Conservation (phyloP, 345 rosid species). For the Syzygium aqueum region DNA sequence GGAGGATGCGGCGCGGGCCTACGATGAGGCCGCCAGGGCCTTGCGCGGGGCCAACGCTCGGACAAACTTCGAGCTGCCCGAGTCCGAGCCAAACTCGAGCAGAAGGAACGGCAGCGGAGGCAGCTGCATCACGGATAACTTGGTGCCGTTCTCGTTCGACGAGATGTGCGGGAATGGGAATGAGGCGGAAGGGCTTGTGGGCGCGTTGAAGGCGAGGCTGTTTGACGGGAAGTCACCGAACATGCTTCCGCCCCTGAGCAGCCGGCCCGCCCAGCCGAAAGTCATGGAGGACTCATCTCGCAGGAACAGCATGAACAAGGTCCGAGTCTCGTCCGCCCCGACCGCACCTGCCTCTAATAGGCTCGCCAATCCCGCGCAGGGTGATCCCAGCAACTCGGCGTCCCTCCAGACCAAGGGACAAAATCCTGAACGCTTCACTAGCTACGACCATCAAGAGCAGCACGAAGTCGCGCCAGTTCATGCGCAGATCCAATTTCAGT, state of each 20-base stretch:
- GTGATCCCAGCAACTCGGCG: not conserved
- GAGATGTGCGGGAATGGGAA: not conserved
- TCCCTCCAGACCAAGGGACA: not conserved
- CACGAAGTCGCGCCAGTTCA: not conserved
- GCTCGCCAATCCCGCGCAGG: not conserved
- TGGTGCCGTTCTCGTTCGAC: constrained; percentile 5
- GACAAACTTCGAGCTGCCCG: constrained; percentile 6
- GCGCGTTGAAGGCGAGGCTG: constrained; percentile 2
- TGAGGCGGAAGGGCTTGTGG: constrained; percentile 5
- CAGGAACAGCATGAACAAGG: not conserved
- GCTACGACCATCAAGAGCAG: not conserved
- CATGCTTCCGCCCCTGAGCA: not conserved
- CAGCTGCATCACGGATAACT: not conserved
- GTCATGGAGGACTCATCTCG: not conserved
- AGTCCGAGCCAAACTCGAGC: not conserved
- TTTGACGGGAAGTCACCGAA: not conserved
- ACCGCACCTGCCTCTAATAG: not conserved
- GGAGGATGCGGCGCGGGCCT: constrained; percentile 7
- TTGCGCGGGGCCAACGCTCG: constrained; percentile 10
- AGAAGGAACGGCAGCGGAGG: not conserved
- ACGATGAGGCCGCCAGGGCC: constrained; percentile 7
- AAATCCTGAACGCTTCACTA: not conserved
- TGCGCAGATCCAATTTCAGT: not conserved
- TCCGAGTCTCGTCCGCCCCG: not conserved
- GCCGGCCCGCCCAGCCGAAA: not conserved